Percentiles rank a stretch among this genome's conserved stretches.
phyloP scores from a whole-genome alignment of 805 yeast species.

The Starmerella gropengiesseri region DNA sequence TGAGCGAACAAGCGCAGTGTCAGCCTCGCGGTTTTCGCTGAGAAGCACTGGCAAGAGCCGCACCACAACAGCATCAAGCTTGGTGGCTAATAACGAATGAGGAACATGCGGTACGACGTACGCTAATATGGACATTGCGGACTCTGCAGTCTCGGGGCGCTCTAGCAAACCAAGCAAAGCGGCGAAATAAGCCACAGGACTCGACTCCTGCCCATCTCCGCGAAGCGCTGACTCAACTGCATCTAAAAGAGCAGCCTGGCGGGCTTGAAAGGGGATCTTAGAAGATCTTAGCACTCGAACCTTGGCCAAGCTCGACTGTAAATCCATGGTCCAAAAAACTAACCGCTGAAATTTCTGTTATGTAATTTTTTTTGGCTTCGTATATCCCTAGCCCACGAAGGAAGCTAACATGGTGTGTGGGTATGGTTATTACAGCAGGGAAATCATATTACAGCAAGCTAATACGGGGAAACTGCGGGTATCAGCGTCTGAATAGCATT shows the following conservation, averaged over 20 bases:
- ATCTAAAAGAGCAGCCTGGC: constrained; percentile 62
- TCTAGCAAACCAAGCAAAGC: constrained; percentile 74
- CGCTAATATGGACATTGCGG: constrained; percentile 74
- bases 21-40: constrained; percentile 47
- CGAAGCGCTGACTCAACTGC: constrained; percentile 85
- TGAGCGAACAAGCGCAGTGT: constrained; percentile 72
- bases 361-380: constrained; percentile 12
- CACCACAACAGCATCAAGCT: constrained; percentile 65
- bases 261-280: constrained; percentile 22
- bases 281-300: constrained; percentile 17
- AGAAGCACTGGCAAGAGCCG: constrained; percentile 75
- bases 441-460: no score
- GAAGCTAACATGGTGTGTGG: neutral
- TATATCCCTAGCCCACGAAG: neutral
- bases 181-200: constrained; percentile 58
- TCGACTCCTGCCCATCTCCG: constrained; percentile 52
- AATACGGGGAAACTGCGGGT: no score
- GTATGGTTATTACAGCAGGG: no score
- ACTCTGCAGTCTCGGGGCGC: constrained; percentile 62
- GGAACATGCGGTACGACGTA: constrained; percentile 67
- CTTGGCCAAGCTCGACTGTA: constrained; percentile 17
- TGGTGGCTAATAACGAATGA: constrained; percentile 53
- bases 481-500: no score
- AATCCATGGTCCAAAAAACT: constrained; percentile 12
- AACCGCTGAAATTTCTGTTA: constrained; percentile 2